These are phyloP conservation scores for Rauvolfia tetraphylla DNA, from an alignment of 257 asterid genomes.

Conservation along the genomic window DNA sequence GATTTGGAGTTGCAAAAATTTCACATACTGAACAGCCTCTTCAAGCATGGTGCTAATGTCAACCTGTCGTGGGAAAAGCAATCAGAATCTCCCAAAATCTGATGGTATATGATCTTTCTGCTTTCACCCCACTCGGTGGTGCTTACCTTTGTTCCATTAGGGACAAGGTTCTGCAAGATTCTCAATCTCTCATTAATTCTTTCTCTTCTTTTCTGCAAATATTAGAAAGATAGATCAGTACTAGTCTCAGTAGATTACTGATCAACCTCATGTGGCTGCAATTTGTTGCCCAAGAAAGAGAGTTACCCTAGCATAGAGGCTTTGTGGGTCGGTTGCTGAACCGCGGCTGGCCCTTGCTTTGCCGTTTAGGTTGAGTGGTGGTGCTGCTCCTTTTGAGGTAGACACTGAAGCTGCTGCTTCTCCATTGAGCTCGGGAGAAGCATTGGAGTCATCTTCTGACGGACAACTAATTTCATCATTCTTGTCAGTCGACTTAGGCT, in stretches of 20 bases:
- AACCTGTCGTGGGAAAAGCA: conserved; percentile 30
- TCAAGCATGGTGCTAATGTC: conserved; percentile 91
- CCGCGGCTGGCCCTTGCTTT: conserved; percentile 49
- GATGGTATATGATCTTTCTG: not conserved
- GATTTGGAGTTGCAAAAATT: conserved; percentile 76
- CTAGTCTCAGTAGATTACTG: too few species aligned
- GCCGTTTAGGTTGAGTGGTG: conserved; percentile 10
- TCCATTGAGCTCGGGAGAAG: conserved; percentile 29
- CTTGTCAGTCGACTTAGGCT: conserved; percentile 10
- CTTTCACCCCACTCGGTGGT: too few species aligned
- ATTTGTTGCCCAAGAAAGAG: not conserved
- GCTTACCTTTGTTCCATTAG: conserved; percentile 74
- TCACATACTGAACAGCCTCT: conserved; percentile 78
- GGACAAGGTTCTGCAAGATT: conserved; percentile 79
- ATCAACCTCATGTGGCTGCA: not conserved
- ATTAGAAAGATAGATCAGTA: not conserved
- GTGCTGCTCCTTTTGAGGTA: conserved; percentile 20
- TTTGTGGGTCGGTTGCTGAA: conserved; percentile 74
- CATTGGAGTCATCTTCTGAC: conserved; percentile 36
- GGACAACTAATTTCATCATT: conserved; percentile 15
- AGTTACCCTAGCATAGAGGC: conserved; percentile 70
- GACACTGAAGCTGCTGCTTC: conserved; percentile 19
- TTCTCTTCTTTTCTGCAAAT: conserved; percentile 63
- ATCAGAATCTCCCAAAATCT: not conserved
- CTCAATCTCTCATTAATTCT: conserved; percentile 70